phyloP scores from a whole-genome alignment of 2,329 filamentous ascomycete species.

The Lasiodiplodia sp. region DNA sequence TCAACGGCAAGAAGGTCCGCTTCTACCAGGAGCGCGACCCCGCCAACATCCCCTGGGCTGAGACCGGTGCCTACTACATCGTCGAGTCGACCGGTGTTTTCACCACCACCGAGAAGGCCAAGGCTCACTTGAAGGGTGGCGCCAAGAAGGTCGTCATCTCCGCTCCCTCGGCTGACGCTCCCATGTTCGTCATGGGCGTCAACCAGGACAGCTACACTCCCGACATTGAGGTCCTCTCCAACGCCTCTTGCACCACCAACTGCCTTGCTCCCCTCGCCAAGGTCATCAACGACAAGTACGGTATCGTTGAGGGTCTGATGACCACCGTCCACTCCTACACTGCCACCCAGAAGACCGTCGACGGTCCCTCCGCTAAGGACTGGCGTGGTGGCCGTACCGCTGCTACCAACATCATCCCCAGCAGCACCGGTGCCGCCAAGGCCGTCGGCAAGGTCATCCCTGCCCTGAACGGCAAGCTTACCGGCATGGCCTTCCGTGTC shows the following conservation, averaged over 20 bases:
- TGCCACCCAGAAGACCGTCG: constrained; percentile 99
- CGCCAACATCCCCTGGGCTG: constrained; percentile 85
- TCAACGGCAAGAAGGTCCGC: constrained; percentile 94
- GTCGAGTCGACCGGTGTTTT: constrained; percentile 99
- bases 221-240: constrained; percentile 93
- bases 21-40: constrained; percentile 96
- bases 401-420: constrained; percentile 99
- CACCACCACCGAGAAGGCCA: constrained; percentile 97
- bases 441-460: constrained; percentile 99
- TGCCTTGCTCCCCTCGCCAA: constrained; percentile 99
- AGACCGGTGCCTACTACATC: constrained; percentile 89
- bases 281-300: constrained; percentile 98
- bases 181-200: constrained; percentile 99
- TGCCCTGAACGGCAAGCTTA: constrained; percentile 97
- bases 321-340: constrained; percentile 99
- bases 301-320: constrained; percentile 98
- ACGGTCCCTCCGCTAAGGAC: constrained; percentile 97
- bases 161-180: constrained; percentile 90
- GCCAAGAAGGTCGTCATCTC: constrained; percentile 94
- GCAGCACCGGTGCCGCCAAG: constrained; percentile 99
- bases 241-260: constrained; percentile 99
- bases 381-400: constrained; percentile 99
- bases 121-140: constrained; percentile 91
- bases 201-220: constrained; percentile 94
- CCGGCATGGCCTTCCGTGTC: constrained; percentile 99